Evolutionary conservation across 2,329 filamentous ascomycete genomes (phyloP).

Genomic region (Botryotinia calthae): DNA sequence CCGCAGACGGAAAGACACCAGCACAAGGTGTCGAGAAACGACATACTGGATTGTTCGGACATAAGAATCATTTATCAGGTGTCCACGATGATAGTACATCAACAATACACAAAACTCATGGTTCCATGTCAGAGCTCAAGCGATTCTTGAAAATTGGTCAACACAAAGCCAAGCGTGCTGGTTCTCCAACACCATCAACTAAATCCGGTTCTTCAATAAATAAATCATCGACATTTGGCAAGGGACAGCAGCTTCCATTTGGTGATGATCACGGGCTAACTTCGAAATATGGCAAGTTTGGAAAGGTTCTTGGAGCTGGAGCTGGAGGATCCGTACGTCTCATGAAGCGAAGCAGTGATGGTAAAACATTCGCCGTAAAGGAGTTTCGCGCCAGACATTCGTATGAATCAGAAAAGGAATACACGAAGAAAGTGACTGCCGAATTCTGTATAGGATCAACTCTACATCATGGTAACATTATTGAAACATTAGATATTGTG

Average conservation of each 20-base stretch:
- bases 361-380: conserved; percentile 94
- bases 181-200: conserved; percentile 58
- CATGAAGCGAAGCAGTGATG: conserved; percentile 90
- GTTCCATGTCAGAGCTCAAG: conserved; percentile 92
- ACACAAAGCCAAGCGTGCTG: conserved; percentile 63
- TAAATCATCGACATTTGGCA: conserved; percentile 49
- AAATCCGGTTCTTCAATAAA: conserved; percentile 43
- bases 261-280: conserved; percentile 88
- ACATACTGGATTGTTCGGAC: conserved; percentile 45
- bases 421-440: conserved; percentile 95
- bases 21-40: conserved; percentile 52
- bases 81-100: conserved; percentile 47
- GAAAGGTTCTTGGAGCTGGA: conserved; percentile 87
- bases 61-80: conserved; percentile 47
- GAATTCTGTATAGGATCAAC: conserved; percentile 98
- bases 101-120: conserved; percentile 55
- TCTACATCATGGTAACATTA: conserved; percentile 95
- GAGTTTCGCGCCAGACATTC: conserved; percentile 90
- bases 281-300: conserved; percentile 93
- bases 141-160: conserved; percentile 88
- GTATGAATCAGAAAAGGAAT: conserved; percentile 92
- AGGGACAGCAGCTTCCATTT: conserved; percentile 73
- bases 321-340: conserved; percentile 91
- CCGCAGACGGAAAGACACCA: conserved; percentile 42
- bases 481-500: conserved; percentile 95